A percentile compares a stretch with the other conserved stretches of the same genome.
phyloP scores from a whole-genome alignment of 495 filamentous ascomycete genomes.

The Lophium mytilinum region DNA sequence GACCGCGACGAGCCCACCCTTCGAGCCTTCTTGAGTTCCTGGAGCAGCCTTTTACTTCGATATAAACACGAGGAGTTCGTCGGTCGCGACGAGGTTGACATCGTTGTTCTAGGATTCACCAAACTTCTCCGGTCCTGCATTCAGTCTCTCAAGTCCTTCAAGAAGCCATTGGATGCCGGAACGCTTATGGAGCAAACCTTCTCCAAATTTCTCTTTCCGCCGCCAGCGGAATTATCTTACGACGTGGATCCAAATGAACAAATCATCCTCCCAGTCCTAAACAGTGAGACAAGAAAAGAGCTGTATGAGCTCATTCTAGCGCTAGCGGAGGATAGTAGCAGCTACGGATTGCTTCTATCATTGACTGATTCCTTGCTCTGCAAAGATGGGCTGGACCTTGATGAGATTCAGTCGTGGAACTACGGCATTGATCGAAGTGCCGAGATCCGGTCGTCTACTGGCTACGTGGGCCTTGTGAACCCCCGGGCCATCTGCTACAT shows the following conservation, averaged over 20 bases:
- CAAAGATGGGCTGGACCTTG: constrained; percentile 24
- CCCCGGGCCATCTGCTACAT: constrained; percentile 96
- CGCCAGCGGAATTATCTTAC: constrained; percentile 34
- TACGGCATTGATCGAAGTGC: constrained; percentile 52
- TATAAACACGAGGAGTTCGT: constrained; percentile 44
- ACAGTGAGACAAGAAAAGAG: constrained; percentile 49
- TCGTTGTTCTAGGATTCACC: constrained; percentile 42
- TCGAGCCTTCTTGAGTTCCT: constrained; percentile 10
- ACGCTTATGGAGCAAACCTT: constrained; percentile 52
- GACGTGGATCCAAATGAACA: background rate
- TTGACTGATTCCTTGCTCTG: constrained; percentile 46
- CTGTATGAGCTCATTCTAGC: constrained; percentile 56
- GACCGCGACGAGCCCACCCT: constrained; percentile 19
- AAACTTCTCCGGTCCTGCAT: constrained; percentile 35
- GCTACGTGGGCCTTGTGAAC: constrained; percentile 79
- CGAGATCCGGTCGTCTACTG: constrained; percentile 62
- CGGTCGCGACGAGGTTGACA: constrained; percentile 42
- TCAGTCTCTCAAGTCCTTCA: constrained; percentile 24
- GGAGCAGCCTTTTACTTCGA: constrained; percentile 34
- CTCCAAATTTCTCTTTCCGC: constrained; percentile 61
- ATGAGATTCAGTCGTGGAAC: too few species aligned
- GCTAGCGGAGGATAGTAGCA: constrained; percentile 48
- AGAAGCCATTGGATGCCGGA: constrained; percentile 20
- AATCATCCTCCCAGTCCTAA: constrained; percentile 40
- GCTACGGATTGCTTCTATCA: constrained; percentile 32